A percentile compares a stretch with the other conserved stretches of the same genome.
These are phyloP conservation scores for Aspergillus viridinutans DNA, from an alignment of 2,329 filamentous ascomycete species.

Conservation along the genomic window DNA sequence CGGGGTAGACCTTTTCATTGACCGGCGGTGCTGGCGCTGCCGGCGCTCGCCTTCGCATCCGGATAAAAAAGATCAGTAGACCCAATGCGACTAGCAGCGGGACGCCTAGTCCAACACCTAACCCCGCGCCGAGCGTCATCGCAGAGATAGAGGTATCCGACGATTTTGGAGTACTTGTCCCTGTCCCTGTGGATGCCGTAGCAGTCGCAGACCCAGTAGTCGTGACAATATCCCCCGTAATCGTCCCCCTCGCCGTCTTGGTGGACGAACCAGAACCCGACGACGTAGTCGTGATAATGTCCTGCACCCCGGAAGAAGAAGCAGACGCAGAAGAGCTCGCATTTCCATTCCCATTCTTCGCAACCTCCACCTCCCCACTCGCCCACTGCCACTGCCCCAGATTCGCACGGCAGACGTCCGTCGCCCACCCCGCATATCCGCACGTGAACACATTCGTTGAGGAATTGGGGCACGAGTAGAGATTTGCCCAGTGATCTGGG, in stretches of 20 bases:
- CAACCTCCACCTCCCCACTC: constrained; percentile 2
- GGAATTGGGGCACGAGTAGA: constrained; percentile 8
- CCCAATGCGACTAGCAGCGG: background rate
- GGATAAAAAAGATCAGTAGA: background rate
- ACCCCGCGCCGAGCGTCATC: background rate
- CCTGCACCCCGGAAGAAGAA: background rate
- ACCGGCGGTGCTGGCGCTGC: background rate
- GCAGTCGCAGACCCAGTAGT: background rate
- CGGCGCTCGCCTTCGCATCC: background rate
- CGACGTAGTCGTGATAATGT: background rate
- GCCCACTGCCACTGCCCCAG: constrained; percentile 2
- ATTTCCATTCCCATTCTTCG: background rate
- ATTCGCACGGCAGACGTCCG: constrained; percentile 1
- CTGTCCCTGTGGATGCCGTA: background rate
- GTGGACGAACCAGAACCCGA: background rate
- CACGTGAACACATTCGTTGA: constrained; percentile 8
- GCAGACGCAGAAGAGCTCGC: background rate
- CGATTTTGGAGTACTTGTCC: background rate
- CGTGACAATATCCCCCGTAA: background rate
- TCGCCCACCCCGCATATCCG: constrained; percentile 5
- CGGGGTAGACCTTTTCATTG: background rate
- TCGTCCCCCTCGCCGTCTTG: background rate
- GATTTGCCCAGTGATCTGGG: constrained; percentile 7
- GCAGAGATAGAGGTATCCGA: background rate
- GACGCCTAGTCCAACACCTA: background rate